phyloP scores from a whole-genome alignment of 2,329 filamentous ascomycete genomes.

The Hortaea sp. region DNA sequence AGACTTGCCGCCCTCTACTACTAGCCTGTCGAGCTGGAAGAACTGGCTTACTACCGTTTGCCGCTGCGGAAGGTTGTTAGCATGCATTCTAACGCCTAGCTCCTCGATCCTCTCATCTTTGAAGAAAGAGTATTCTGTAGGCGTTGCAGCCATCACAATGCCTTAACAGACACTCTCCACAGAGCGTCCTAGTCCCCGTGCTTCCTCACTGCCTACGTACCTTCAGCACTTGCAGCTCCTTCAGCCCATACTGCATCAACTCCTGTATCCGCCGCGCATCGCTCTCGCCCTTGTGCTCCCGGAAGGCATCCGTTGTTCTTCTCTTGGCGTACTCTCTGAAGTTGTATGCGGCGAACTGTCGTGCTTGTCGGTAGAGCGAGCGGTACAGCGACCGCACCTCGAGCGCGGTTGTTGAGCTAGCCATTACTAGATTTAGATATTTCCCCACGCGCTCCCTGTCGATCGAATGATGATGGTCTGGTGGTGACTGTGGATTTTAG shows the following conservation, averaged over 20 bases:
- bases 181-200: background rate
- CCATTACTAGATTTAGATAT: conserved; percentile 1
- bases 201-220: conserved; percentile 40
- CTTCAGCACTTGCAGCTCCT: conserved; percentile 84
- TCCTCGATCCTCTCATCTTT: background rate
- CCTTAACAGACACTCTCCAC: too few relatives aligned
- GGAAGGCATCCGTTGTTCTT: conserved; percentile 82
- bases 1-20: conserved; percentile 79
- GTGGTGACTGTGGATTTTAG: background rate
- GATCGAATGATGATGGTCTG: background rate
- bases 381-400: conserved; percentile 51
- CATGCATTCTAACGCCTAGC: conserved; percentile 1
- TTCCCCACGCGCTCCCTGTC: background rate
- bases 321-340: conserved; percentile 94
- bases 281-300: conserved; percentile 62
- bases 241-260: conserved; percentile 76
- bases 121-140: background rate
- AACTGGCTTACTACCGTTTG: conserved; percentile 94
- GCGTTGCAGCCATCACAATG: background rate
- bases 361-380: conserved; percentile 74
- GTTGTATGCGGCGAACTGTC: conserved; percentile 88
- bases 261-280: conserved; percentile 76
- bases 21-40: conserved; percentile 81
- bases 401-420: conserved; percentile 5
- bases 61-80: conserved; percentile 51